Evolutionary conservation across 2,329 filamentous ascomycete genomes (phyloP), one percentile per base, ranked within the genome.

Genomic region (Cercospora nicotianae): DNA sequence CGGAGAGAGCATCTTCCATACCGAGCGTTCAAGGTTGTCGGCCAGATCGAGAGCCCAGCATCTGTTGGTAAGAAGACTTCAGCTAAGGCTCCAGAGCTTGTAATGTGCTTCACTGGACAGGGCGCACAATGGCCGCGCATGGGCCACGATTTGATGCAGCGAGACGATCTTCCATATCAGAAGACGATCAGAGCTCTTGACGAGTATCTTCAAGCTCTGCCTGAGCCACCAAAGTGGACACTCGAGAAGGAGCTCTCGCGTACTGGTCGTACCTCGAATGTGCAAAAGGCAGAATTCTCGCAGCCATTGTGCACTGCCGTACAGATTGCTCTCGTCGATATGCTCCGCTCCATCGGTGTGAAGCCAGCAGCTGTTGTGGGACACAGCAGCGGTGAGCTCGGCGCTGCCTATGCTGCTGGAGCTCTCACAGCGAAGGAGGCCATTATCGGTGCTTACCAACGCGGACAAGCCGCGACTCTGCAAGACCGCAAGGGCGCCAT

Each of bases 221-320:
- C 18, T 3, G 48, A 26, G 20, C 12, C 48, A 4, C 48, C 48
- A 5, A 48, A 53, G 18, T 26, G 48, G 20, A 53, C 18, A 53
- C 18, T 26, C 20, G 48, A 53, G 10, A 26, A 53, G 20, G 48
- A 26, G 20, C 36, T 39, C 16, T 39, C 16, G 36, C 42, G 42
- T 23, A 48, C 42, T 53, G 18, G 48, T 9, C 18, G 48, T 13
- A 53, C 20, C 5, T 53, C 48, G 20, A 26, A 53, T 23, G 42
- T 53, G 9, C 18, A 23, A 13, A 53, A 53, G 20, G 42, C 58
- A 7, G 45, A 61, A 9, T 45, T 61, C 16, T 55, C 63, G 5
- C 69, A 71, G 59, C 64, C 67, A 4, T 36, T 63, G 3, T 67
- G 62, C 23, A 71, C 69, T 12, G 69, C 65, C 10, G 30, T 69